These are phyloP conservation scores for Phytopythium delawarense DNA, from an alignment of 352 stramenopile genomes.

Conservation along the genomic window DNA sequence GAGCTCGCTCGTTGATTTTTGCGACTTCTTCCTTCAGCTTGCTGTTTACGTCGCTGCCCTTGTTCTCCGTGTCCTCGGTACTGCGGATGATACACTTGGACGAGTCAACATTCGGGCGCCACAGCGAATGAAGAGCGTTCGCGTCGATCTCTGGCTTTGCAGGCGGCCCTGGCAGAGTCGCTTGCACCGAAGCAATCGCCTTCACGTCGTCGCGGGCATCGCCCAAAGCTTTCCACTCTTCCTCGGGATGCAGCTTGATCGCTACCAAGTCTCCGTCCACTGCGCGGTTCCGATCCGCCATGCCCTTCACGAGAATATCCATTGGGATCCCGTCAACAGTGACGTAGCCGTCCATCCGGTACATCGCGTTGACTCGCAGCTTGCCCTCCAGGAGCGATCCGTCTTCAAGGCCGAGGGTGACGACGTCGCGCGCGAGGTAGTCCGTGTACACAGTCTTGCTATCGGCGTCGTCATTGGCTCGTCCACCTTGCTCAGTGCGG, in stretches of 20 bases:
- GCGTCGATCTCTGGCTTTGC: constrained; percentile 26
- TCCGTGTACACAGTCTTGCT: constrained; percentile 24
- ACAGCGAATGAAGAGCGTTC: constrained; percentile 39
- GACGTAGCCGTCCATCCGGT: constrained; percentile 73
- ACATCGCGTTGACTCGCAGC: constrained; percentile 71
- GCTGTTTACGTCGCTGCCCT: constrained; percentile 13
- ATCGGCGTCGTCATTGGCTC: constrained; percentile 8
- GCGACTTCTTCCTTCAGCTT: constrained; percentile 22
- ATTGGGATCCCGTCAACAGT: constrained; percentile 67
- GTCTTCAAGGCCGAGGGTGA: constrained; percentile 28
- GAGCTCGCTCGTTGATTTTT: constrained; percentile 27
- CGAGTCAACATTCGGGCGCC: constrained; percentile 36
- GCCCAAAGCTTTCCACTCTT: constrained; percentile 51
- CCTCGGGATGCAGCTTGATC: constrained; percentile 45
- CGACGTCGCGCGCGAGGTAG: constrained; percentile 30
- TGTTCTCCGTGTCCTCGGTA: constrained; percentile 5
- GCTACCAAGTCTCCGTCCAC: constrained; percentile 81
- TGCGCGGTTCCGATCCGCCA: constrained; percentile 67
- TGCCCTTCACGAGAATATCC: constrained; percentile 72
- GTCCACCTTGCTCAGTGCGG: background rate
- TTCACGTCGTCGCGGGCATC: constrained; percentile 13
- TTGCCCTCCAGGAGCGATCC: constrained; percentile 51
- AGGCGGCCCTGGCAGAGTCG: constrained; percentile 4
- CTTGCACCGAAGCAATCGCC: constrained; percentile 12
- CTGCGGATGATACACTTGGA: constrained; percentile 28